Evolutionary conservation across 139 green algal species (phyloP).

Genomic region (Asterochloris sp.): DNA sequence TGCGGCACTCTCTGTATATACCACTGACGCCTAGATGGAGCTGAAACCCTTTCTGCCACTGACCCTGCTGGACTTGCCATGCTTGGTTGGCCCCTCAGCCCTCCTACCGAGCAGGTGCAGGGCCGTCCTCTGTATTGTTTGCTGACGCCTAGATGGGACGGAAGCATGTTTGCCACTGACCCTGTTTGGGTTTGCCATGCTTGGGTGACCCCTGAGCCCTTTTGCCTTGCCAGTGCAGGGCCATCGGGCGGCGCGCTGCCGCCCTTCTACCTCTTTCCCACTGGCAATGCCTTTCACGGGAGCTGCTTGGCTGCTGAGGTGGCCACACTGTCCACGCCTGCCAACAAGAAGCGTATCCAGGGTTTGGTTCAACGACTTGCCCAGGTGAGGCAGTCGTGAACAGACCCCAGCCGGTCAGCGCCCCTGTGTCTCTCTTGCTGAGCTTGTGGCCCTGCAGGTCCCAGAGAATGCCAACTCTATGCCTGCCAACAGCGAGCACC

Average conservation of each 20-base stretch:
- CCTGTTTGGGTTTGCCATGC: too few relatives aligned
- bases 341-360: conserved; percentile 13
- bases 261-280: conserved; percentile 77
- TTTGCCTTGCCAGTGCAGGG: neutral
- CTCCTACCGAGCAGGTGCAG: neutral
- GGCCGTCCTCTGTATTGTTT: too few relatives aligned
- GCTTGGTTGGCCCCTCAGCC: too few relatives aligned
- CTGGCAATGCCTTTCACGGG: conserved; percentile 63
- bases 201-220: too few relatives aligned
- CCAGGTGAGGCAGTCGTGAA: neutral
- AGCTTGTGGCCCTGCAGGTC: conserved; percentile 17
- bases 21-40: too few relatives aligned
- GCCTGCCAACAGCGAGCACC: neutral
- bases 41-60: too few relatives aligned
- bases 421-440: neutral
- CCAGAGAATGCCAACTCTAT: neutral
- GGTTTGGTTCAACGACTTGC: conserved; percentile 14
- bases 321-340: conserved; percentile 29
- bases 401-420: neutral
- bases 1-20: too few relatives aligned
- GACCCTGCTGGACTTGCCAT: too few relatives aligned
- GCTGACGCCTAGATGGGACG: too few relatives aligned
- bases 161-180: too few relatives aligned
- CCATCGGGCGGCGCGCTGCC: conserved; percentile 51
- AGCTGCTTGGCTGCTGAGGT: conserved; percentile 58